Conservation (phyloP, 495 filamentous ascomycete species). For the Podospora appendiculata region DNA sequence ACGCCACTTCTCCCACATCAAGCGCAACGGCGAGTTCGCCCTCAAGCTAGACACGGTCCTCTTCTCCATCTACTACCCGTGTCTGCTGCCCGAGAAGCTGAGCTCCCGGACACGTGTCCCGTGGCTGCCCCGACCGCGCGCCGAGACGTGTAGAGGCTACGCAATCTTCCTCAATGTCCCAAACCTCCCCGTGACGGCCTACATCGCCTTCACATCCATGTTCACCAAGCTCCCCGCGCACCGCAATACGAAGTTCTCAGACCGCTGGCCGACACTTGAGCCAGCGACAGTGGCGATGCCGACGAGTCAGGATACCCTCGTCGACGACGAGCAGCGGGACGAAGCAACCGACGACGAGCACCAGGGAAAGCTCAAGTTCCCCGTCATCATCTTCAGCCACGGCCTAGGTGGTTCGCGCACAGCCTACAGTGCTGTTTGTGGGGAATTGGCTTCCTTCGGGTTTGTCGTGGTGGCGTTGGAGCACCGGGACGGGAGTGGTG, state of each 20-base stretch:
- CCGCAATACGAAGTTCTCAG: constrained; percentile 39
- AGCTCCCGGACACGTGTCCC: constrained; percentile 30
- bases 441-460: constrained; percentile 57
- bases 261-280: not conserved
- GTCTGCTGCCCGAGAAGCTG: constrained; percentile 23
- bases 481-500: constrained; percentile 58
- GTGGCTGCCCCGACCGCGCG: constrained; percentile 47
- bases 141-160: constrained; percentile 43
- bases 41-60: constrained; percentile 51
- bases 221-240: constrained; percentile 52
- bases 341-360: not conserved
- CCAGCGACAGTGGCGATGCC: not conserved
- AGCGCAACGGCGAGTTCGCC: constrained; percentile 29
- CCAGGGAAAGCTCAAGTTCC: constrained; percentile 35
- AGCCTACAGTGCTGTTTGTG: constrained; percentile 53
- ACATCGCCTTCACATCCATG: constrained; percentile 42
- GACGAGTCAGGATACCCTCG: not conserved
- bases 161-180: constrained; percentile 43
- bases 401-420: constrained; percentile 58
- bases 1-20: constrained; percentile 33
- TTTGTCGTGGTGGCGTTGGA: constrained; percentile 63
- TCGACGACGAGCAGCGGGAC: constrained; percentile 32
- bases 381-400: constrained; percentile 63
- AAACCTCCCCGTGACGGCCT: constrained; percentile 30
- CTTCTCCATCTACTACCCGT: constrained; percentile 61